Conservation (phyloP, 2,329 filamentous ascomycete genomes). For the Metarhizium sp. region DNA sequence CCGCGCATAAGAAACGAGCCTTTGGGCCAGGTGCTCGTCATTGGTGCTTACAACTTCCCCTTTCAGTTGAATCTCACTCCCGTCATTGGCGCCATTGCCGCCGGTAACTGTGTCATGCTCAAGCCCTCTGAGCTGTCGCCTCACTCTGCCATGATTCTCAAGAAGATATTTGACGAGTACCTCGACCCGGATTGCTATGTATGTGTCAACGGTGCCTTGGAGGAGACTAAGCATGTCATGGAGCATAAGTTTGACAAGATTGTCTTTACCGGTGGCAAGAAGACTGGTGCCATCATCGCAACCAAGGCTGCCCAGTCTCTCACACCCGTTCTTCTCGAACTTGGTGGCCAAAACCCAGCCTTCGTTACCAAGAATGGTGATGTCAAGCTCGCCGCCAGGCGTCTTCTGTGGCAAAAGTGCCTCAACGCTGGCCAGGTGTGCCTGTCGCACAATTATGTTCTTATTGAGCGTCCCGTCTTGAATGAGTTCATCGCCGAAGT, state of each 20-base stretch:
- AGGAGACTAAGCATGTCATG: slow-evolving; percentile 73
- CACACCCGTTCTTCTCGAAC: slow-evolving; percentile 81
- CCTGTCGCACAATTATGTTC: slow-evolving; percentile 83
- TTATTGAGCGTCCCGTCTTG: slow-evolving; percentile 68
- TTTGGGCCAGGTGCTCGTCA: slow-evolving; percentile 71
- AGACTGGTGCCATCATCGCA: slow-evolving; percentile 76
- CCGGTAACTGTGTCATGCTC: slow-evolving; percentile 79
- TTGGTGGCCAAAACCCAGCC: slow-evolving; percentile 86
- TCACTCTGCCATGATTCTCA: slow-evolving; percentile 65
- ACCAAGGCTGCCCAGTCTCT: slow-evolving; percentile 83
- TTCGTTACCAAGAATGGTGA: slow-evolving; percentile 82
- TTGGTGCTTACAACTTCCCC: slow-evolving; percentile 93
- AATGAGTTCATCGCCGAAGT: slow-evolving; percentile 65
- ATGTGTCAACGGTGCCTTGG: slow-evolving; percentile 70
- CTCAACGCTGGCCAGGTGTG: slow-evolving; percentile 87
- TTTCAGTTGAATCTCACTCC: slow-evolving; percentile 71
- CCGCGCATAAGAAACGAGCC: slow-evolving; percentile 82
- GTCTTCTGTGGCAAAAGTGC: slow-evolving; percentile 83
- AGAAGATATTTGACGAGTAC: slow-evolving; percentile 64
- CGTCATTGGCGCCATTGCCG: slow-evolving; percentile 80
- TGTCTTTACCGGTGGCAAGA: slow-evolving; percentile 79
- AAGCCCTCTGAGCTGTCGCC: slow-evolving; percentile 86
- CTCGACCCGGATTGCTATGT: slow-evolving; percentile 71
- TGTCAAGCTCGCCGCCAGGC: slow-evolving; percentile 67
- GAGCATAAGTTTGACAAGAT: slow-evolving; percentile 96